Percentiles rank a stretch among this genome's conserved stretches.
Conservation (phyloP, 2,329 filamentous ascomycete genomes). For the Aspergillus aculeatus region DNA sequence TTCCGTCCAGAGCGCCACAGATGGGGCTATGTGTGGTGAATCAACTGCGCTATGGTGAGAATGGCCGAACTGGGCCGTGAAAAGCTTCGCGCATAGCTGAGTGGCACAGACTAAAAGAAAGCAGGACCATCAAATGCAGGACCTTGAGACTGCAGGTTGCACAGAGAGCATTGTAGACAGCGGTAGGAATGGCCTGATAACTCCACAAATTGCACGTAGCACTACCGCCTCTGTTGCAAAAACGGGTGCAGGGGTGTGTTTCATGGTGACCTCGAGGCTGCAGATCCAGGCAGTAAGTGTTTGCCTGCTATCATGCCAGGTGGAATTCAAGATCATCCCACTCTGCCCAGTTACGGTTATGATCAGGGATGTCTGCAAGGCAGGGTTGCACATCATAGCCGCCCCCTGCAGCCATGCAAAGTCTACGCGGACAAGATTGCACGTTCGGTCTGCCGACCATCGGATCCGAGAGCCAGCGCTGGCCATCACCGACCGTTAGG, state of each 20-base stretch:
- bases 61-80: neutral
- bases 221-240: neutral
- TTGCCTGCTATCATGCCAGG: neutral
- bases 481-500: neutral
- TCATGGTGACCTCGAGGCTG: neutral
- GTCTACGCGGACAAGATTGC: neutral
- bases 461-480: neutral
- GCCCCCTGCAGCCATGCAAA: neutral
- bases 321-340: neutral
- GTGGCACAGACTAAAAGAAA: neutral
- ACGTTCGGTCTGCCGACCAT: neutral
- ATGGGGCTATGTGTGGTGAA: neutral
- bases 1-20: neutral
- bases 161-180: neutral
- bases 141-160: conserved; percentile 1
- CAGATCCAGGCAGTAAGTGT: neutral
- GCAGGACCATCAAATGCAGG: neutral
- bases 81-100: neutral
- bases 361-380: neutral
- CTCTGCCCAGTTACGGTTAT: neutral
- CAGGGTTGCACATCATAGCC: neutral
- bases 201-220: neutral
- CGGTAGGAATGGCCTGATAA: neutral
- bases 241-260: neutral
- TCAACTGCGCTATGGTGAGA: neutral